A percentile compares a stretch with the other conserved stretches of the same genome.
Evolutionary conservation across 192 early-diverging fungal species (phyloP).

Genomic region (Backusella parvicylindrica): DNA sequence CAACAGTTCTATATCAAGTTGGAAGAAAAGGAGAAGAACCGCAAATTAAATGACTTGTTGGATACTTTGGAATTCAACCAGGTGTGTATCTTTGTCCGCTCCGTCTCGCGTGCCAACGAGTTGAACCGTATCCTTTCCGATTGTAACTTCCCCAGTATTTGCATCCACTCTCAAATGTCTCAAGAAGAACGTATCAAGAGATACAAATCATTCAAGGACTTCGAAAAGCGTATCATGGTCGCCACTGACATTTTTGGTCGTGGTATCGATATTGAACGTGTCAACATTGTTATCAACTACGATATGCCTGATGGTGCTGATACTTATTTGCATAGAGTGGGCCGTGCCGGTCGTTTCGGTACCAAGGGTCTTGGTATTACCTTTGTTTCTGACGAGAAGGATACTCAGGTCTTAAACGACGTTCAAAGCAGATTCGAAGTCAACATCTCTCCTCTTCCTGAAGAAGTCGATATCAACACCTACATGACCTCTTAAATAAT

Average conservation of each 20-base stretch:
- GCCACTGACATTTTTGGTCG: constrained; percentile 98
- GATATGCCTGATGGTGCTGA: constrained; percentile 92
- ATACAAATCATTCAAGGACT: constrained; percentile 96
- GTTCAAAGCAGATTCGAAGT: constrained; percentile 97
- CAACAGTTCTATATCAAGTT: constrained; percentile 93
- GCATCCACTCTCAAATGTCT: constrained; percentile 87
- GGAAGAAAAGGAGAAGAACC: constrained; percentile 85
- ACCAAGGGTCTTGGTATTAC: constrained; percentile 97
- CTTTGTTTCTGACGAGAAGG: constrained; percentile 84
- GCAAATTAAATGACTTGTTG: constrained; percentile 87
- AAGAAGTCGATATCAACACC: constrained; percentile 78
- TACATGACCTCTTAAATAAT: constrained; percentile 53
- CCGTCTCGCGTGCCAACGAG: constrained; percentile 80
- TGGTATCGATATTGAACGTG: constrained; percentile 97
- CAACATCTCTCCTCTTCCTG: constrained; percentile 85
- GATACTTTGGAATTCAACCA: constrained; percentile 98
- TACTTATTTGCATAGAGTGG: constrained; percentile 93
- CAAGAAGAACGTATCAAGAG: constrained; percentile 91
- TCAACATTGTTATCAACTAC: constrained; percentile 99
- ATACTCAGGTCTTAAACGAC: constrained; percentile 70
- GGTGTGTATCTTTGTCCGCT: constrained; percentile 95
- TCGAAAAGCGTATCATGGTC: constrained; percentile 91
- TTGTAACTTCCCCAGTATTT: constrained; percentile 92
- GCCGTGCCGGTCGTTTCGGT: constrained; percentile 98
- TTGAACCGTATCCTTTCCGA: constrained; percentile 84